Conservation (phyloP, 2,329 filamentous ascomycete species). For the Sarocladium kiliense region DNA sequence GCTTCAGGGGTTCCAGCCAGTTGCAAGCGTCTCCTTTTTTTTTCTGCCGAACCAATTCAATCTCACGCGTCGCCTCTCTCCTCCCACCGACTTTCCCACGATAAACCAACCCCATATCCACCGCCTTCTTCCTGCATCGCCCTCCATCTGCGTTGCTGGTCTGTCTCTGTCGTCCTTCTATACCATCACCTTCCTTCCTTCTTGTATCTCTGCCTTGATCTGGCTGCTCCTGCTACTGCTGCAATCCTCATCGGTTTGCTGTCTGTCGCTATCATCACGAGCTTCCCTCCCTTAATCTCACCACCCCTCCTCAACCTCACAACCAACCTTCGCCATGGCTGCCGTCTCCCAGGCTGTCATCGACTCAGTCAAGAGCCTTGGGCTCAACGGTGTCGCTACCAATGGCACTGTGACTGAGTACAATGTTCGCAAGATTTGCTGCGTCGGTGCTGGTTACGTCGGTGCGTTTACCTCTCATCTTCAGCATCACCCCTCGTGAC, state of each 20-base stretch:
- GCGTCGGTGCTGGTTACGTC: constrained; percentile 71
- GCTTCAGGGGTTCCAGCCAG: not conserved
- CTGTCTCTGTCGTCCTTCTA: no score
- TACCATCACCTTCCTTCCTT: not conserved
- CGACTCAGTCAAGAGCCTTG: constrained; percentile 25
- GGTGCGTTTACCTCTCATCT: constrained; percentile 43
- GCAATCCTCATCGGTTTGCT: not conserved
- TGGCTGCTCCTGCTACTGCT: not conserved
- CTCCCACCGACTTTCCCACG: not conserved
- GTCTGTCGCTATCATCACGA: not conserved
- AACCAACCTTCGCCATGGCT: constrained; percentile 14
- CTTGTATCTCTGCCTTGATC: not conserved
- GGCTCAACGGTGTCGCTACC: constrained; percentile 26
- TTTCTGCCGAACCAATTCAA: not conserved
- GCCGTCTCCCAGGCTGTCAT: constrained; percentile 17
- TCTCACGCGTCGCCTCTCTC: not conserved
- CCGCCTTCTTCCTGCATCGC: not conserved
- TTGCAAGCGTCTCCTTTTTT: constrained; percentile 2
- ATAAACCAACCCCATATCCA: not conserved
- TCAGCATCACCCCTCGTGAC: not conserved
- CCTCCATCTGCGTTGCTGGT: not conserved
- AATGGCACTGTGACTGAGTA: constrained; percentile 25
- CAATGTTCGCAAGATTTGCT: constrained; percentile 58
- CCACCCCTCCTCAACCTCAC: not conserved
- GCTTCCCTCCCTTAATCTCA: not conserved